These are phyloP conservation scores for Verticillium albo-atrum DNA, from an alignment of 2,329 filamentous ascomycete genomes.

Conservation along the genomic window DNA sequence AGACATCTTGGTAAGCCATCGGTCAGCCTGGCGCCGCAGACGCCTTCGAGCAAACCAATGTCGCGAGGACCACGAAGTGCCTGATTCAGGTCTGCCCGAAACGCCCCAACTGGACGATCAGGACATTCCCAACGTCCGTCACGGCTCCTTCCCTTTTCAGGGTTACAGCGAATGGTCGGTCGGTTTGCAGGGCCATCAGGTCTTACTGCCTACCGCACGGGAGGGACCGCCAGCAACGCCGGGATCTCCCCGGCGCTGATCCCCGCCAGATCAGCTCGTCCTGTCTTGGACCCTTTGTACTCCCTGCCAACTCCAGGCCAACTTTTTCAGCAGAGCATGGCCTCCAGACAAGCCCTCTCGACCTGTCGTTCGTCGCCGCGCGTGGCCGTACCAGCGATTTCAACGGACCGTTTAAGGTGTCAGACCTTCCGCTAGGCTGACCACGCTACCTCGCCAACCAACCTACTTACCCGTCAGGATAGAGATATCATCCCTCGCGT, in stretches of 20 bases:
- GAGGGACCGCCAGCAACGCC: background rate
- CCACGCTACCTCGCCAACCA: background rate
- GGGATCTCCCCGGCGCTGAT: background rate
- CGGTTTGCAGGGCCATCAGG: background rate
- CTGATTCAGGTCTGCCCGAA: background rate
- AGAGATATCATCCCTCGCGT: background rate
- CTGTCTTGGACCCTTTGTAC: background rate
- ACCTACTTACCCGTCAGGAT: background rate
- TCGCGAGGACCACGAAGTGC: background rate
- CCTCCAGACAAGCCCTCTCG: background rate
- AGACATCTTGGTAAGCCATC: background rate
- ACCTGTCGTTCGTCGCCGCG: background rate
- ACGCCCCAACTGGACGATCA: background rate
- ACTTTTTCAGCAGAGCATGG: background rate
- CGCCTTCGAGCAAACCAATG: background rate
- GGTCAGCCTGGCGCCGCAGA: background rate
- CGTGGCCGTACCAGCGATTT: background rate
- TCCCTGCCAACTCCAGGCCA: background rate
- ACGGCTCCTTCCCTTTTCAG: background rate
- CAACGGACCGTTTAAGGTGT: background rate
- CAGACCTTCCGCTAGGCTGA: background rate
- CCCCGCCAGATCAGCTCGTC: background rate
- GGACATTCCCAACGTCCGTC: background rate
- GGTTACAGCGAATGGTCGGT: background rate
- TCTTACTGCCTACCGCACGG: background rate